A percentile compares a stretch with the other conserved stretches of the same genome.
Conservation (phyloP, 306 rosid species). For the Carpinus fangiana region DNA sequence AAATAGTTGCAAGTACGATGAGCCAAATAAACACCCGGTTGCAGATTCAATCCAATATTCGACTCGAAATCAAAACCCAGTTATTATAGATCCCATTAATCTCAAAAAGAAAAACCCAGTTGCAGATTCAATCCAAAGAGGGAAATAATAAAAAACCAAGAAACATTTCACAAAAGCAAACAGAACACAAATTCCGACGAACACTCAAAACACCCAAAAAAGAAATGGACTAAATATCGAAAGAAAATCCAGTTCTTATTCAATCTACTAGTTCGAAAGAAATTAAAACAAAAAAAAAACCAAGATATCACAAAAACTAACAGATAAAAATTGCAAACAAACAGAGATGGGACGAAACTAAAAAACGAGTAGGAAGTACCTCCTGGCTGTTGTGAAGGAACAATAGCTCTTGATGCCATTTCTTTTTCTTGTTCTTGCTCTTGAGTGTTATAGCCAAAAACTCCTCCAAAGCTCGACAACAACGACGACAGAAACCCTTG, state of each 20-base stretch:
- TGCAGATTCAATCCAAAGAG: background rate
- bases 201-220: background rate
- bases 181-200: background rate
- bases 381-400: slow-evolving; percentile 35
- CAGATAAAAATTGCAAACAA: background rate
- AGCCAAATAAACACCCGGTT: too few species aligned
- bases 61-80: background rate
- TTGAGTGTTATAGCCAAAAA: slow-evolving; percentile 46
- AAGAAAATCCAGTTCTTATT: background rate
- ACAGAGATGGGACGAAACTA: background rate
- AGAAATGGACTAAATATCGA: background rate
- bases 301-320: background rate
- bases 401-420: slow-evolving; percentile 59
- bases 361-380: slow-evolving; percentile 16
- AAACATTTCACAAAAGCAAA: background rate
- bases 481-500: slow-evolving; percentile 63
- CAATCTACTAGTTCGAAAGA: background rate
- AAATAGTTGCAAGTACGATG: too few species aligned
- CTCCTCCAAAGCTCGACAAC: slow-evolving; percentile 70
- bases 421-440: slow-evolving; percentile 27
- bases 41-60: too few species aligned
- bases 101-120: background rate
- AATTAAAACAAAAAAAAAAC: too few species aligned
- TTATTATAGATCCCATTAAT: too few species aligned
- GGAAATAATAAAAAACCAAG: too few species aligned